Percentiles rank a stretch among this genome's conserved stretches.
These are phyloP conservation scores for Scenedesmus sp. DNA, from an alignment of 163 green algal species.

Conservation along the genomic window DNA sequence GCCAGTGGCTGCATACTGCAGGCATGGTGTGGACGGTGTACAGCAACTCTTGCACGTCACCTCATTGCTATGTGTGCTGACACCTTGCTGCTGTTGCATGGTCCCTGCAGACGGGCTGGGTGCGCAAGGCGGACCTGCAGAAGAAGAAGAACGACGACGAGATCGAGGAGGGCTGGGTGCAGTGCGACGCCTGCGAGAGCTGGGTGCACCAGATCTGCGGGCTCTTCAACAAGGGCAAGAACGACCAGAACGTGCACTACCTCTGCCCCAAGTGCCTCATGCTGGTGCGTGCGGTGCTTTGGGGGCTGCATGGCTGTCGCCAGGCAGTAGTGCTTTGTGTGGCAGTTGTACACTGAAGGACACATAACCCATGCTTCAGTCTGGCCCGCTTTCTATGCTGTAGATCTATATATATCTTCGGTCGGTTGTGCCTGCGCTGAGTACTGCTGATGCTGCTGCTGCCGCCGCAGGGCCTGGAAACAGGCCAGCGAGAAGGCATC, in stretches of 20 bases:
- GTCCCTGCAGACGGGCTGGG: conserved; percentile 25
- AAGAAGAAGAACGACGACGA: conserved; percentile 87
- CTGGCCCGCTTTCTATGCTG: background rate
- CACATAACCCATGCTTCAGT: background rate
- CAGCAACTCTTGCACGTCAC: no score
- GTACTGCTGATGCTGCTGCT: conserved; percentile 8
- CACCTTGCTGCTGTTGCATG: background rate
- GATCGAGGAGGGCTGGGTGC: conserved; percentile 96
- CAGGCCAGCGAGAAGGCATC: conserved; percentile 72
- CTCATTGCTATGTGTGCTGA: background rate
- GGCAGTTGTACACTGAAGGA: no score
- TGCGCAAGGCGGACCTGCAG: conserved; percentile 76
- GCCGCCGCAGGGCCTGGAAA: conserved; percentile 69
- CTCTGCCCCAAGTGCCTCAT: conserved; percentile 94
- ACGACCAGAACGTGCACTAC: conserved; percentile 90
- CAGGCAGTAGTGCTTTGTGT: no score
- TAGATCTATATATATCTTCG: background rate
- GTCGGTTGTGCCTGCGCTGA: background rate
- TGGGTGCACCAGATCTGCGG: conserved; percentile 98
- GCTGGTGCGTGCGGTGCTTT: background rate
- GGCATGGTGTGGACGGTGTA: background rate
- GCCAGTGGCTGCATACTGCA: background rate
- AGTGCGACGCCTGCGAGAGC: conserved; percentile 93
- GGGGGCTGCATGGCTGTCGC: background rate
- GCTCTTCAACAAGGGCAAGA: conserved; percentile 97